Conservation (phyloP, 2,329 filamentous ascomycete genomes). For the Alternaria conjuncta region DNA sequence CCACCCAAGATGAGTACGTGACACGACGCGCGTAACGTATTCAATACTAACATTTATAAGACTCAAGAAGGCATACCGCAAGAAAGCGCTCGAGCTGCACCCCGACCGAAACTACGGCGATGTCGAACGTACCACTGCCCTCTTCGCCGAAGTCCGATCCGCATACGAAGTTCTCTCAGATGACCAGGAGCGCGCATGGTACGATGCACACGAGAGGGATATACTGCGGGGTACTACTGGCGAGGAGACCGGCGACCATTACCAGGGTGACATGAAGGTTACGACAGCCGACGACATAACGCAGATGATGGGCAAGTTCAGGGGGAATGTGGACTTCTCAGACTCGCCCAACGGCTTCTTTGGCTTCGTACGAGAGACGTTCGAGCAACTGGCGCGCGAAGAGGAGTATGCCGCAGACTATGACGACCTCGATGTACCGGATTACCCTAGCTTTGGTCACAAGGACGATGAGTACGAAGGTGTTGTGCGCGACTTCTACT, state of each 20-base stretch:
- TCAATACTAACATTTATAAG: constrained; percentile 51
- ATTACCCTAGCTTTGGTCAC: constrained; percentile 84
- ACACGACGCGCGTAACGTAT: not conserved
- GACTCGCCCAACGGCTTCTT: constrained; percentile 86
- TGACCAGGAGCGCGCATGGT: constrained; percentile 95
- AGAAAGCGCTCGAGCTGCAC: constrained; percentile 89
- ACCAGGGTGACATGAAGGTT: constrained; percentile 73
- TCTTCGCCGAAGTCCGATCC: constrained; percentile 89
- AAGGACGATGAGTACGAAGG: constrained; percentile 77
- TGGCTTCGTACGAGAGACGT: constrained; percentile 76
- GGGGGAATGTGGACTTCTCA: constrained; percentile 76
- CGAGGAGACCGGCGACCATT: constrained; percentile 57
- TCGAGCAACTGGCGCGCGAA: constrained; percentile 79
- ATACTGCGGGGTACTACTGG: constrained; percentile 74
- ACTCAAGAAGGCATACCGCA: constrained; percentile 92
- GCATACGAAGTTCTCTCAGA: constrained; percentile 97
- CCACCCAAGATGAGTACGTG: constrained; percentile 79
- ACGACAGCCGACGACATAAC: constrained; percentile 83
- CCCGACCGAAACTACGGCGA: constrained; percentile 93
- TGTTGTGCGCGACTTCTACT: constrained; percentile 81
- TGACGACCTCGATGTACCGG: constrained; percentile 64
- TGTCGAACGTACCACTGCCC: constrained; percentile 78
- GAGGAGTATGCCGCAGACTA: constrained; percentile 77
- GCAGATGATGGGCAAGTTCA: constrained; percentile 80
- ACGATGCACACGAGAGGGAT: constrained; percentile 89